Conservation (phyloP, 2,329 filamentous ascomycete genomes). For the Stagonosporopsis vannaccii region DNA sequence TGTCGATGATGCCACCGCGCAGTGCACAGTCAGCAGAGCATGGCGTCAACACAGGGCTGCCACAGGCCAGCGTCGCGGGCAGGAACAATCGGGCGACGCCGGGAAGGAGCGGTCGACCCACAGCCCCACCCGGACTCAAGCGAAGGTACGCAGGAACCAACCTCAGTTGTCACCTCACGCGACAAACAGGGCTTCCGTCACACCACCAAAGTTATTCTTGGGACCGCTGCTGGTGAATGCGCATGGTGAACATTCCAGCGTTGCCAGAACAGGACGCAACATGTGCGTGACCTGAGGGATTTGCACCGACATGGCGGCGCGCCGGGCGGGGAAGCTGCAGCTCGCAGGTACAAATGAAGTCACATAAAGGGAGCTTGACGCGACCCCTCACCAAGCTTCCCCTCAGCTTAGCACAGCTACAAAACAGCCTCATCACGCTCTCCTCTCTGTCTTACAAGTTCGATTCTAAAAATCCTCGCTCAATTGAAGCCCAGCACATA, state of each 20-base stretch:
- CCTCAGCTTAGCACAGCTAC: constrained; percentile 28
- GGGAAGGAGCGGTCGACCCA: constrained; percentile 4
- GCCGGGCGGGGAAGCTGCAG: constrained; percentile 33
- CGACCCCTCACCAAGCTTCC: constrained; percentile 43
- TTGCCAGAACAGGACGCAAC: constrained; percentile 17
- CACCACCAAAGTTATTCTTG: constrained; percentile 1
- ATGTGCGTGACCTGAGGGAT: constrained; percentile 43
- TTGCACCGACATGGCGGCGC: constrained; percentile 22
- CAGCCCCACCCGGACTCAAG: constrained; percentile 10
- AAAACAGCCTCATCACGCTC: neutral
- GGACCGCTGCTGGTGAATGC: neutral
- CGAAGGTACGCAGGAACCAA: constrained; percentile 8
- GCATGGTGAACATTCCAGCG: neutral
- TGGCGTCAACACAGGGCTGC: neutral
- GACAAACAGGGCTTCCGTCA: constrained; percentile 3
- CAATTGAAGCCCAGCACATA: constrained; percentile 14
- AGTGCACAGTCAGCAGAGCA: constrained; percentile 9
- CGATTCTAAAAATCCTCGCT: neutral
- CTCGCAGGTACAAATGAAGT: constrained; percentile 40
- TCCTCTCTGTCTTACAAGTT: too few relatives aligned
- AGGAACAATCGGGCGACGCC: constrained; percentile 10
- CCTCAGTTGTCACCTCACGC: constrained; percentile 10
- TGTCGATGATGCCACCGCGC: constrained; percentile 4
- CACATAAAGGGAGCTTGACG: constrained; percentile 42
- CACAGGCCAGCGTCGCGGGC: neutral